phyloP scores from a whole-genome alignment of 768 basidiomycete species.

The Lentinula lateritia region DNA sequence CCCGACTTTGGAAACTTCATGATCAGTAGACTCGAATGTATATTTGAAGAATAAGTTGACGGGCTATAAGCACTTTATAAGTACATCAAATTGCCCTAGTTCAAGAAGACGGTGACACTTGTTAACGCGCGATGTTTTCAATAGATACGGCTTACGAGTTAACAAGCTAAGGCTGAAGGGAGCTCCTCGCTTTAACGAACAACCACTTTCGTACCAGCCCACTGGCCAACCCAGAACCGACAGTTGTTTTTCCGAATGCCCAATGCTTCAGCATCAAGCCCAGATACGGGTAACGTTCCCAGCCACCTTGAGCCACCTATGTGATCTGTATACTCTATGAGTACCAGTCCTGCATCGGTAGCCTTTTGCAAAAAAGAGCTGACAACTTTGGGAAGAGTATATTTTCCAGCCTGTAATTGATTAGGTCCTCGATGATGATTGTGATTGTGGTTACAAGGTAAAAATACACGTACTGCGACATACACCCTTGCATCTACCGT shows the following conservation, averaged over 20 bases:
- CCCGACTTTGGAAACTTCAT: too few species aligned
- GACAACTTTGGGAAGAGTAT: slow-evolving; percentile 50
- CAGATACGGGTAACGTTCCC: slow-evolving; percentile 40
- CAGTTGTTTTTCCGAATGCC: slow-evolving; percentile 51
- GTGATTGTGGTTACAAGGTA: background rate
- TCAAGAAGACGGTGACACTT: too few species aligned
- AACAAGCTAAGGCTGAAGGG: too few species aligned
- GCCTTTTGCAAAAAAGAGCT: slow-evolving; percentile 43
- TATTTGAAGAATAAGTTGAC: too few species aligned
- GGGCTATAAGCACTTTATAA: too few species aligned
- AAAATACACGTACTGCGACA: slow-evolving; percentile 37
- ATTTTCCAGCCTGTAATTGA: slow-evolving; percentile 44
- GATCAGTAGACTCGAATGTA: too few species aligned
- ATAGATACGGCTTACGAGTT: too few species aligned
- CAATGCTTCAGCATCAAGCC: slow-evolving; percentile 42
- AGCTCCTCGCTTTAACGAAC: too few species aligned
- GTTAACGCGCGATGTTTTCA: too few species aligned
- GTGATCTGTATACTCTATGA: slow-evolving; percentile 34
- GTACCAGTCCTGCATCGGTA: slow-evolving; percentile 32
- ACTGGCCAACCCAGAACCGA: slow-evolving; percentile 58
- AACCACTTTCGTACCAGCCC: slow-evolving; percentile 16
- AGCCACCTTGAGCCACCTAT: slow-evolving; percentile 32
- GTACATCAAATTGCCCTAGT: too few species aligned
- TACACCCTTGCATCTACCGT: slow-evolving; percentile 39
- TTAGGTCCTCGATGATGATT: background rate